Base-by-base conservation (phyloP, 2,329 filamentous ascomycete genomes). In the Microcera coccophila region DNA sequence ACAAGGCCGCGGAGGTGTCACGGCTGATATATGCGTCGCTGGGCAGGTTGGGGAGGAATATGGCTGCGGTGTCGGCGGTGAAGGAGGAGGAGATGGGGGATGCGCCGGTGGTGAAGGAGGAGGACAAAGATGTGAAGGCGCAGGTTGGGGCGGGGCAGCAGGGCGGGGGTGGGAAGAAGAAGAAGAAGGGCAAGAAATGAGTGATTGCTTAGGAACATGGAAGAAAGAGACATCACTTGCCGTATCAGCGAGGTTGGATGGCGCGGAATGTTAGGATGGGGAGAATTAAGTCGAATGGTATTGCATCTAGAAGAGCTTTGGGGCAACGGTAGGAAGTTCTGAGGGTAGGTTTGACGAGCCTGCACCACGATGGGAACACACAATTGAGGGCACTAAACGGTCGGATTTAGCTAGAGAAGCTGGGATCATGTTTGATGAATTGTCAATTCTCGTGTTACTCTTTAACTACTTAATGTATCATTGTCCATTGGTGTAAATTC, bases 1-100 rank as follows among this genome's bases (percentile, higher is more conserved):
- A 84, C 62, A 95, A 95, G 68, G 88, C 86, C 16, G 87, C 88
- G 16, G 91, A 97, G 69, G 90, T 98, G 9, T 84, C 85, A 18
- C 76, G 93, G 20, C 69, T 98, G 57, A 79, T 98, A 44, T 54
- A 61, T 48, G 79, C 81, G 39, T 80, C 84, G 33, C 66, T 98
- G 49, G 90, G 89, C 1, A 77, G 79, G 44, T 67, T 96, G 53
- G 88, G 84, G n/a, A 76, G 82, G 41, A 78, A 74, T 44, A 84
- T 86, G 73, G 79, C 78, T 12, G 79, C 74, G 24, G 60, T 84
- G 53, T 69, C 72, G 39, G 67, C 66, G 15, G 58, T 62, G 19
- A 60, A 62, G 15, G 72, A 74, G 38, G 72, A 66, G 53, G 56
- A 60, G 5, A 72, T 72, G 65, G 59, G 52, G 11, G 73, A 75